phyloP scores from a whole-genome alignment of 1,284 basidiomycete genomes.

The Quambalaria eucalypti region DNA sequence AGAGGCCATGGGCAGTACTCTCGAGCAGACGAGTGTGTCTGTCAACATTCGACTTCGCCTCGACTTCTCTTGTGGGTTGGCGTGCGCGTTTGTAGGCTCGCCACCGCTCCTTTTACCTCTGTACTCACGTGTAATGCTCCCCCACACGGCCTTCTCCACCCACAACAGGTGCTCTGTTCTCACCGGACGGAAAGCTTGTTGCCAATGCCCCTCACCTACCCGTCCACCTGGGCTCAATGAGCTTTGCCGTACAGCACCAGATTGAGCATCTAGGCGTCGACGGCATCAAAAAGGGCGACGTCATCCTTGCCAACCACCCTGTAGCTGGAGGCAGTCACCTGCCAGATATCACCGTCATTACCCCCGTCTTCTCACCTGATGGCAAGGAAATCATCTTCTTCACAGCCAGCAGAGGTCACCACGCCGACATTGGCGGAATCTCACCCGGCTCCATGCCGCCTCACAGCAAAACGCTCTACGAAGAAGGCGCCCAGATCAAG shows the following conservation, averaged over 20 bases:
- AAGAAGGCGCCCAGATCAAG: constrained; percentile 85
- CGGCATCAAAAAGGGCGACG: constrained; percentile 65
- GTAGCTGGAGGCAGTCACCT: constrained; percentile 64
- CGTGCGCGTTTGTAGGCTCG: too few relatives aligned
- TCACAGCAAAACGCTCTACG: constrained; percentile 75
- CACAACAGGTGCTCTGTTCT: constrained; percentile 83
- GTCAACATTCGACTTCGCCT: constrained; percentile 84
- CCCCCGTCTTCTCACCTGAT: constrained; percentile 66
- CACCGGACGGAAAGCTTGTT: constrained; percentile 78
- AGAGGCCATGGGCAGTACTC: constrained; percentile 80
- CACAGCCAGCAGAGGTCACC: constrained; percentile 70
- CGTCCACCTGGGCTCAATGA: constrained; percentile 55
- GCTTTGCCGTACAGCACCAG: constrained; percentile 78
- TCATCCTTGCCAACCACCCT: constrained; percentile 81
- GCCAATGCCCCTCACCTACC: constrained; percentile 76
- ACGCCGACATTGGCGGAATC: constrained; percentile 62
- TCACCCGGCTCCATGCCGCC: constrained; percentile 86
- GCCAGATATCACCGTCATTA: constrained; percentile 76
- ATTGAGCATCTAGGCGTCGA: constrained; percentile 60
- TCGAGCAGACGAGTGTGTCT: constrained; percentile 77
- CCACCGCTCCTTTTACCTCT: too few relatives aligned
- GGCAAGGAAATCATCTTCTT: constrained; percentile 72
- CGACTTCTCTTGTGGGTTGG: constrained; percentile 74
- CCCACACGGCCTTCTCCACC: too few relatives aligned
- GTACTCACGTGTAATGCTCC: too few relatives aligned